These are phyloP conservation scores for Monascus purpureus DNA, from an alignment of 495 filamentous ascomycete species.

Conservation along the genomic window DNA sequence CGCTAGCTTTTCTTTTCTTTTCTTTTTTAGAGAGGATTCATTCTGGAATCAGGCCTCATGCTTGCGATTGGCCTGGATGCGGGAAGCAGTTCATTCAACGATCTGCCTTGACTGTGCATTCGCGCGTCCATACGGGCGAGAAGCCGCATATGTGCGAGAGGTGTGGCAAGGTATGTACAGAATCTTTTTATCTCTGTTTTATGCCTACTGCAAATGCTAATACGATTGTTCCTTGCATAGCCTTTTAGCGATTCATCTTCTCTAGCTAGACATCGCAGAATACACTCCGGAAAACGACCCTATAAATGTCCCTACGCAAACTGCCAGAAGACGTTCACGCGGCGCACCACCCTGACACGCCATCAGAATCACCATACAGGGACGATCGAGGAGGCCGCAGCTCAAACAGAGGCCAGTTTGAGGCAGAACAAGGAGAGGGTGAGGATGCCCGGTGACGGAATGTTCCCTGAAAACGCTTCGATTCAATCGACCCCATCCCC, in stretches of 20 bases:
- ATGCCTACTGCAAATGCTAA: conserved; percentile 3
- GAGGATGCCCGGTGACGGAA: conserved; percentile 59
- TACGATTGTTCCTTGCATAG: conserved; percentile 36
- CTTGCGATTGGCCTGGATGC: conserved; percentile 80
- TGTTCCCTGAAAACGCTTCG: conserved; percentile 70
- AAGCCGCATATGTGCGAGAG: conserved; percentile 97
- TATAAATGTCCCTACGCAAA: conserved; percentile 97
- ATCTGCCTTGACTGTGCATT: conserved; percentile 92
- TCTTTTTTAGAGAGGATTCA: conserved; percentile 72
- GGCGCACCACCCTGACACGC: conserved; percentile 84
- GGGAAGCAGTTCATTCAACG: conserved; percentile 96
- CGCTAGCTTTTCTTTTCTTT: conserved; percentile 15
- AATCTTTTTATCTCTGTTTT: conserved; percentile 1
- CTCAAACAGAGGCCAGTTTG: conserved; percentile 71
- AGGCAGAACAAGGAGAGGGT: conserved; percentile 42
- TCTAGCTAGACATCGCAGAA: conserved; percentile 80
- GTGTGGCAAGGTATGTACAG: conserved; percentile 70
- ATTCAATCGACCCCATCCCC: conserved; percentile 79
- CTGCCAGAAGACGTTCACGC: conserved; percentile 97
- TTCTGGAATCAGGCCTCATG: conserved; percentile 80
- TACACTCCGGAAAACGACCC: conserved; percentile 89
- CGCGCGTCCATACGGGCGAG: conserved; percentile 90
- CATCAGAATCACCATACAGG: conserved; percentile 95
- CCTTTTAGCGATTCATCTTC: conserved; percentile 99
- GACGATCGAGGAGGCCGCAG: conserved; percentile 86